Conservation (phyloP, 768 basidiomycete genomes). For the Mycena metata region DNA sequence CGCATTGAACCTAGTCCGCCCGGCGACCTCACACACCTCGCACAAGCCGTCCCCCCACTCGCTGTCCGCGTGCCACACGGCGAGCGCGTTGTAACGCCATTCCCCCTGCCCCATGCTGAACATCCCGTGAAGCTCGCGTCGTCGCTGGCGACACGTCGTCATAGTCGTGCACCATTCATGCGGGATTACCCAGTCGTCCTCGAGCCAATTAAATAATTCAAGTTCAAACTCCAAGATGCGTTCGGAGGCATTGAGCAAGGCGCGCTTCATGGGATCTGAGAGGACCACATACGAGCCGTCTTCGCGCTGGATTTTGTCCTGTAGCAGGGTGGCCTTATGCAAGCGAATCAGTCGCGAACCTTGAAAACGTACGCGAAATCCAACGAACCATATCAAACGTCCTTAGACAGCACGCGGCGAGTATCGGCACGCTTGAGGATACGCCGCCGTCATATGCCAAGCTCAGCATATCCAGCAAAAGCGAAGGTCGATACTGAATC, state of each 20-base stretch:
- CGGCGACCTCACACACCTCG: neutral
- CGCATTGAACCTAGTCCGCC: neutral
- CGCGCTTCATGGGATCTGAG: neutral
- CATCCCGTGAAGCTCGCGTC: neutral
- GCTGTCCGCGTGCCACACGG: neutral
- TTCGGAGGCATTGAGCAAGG: neutral
- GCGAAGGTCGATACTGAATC: neutral
- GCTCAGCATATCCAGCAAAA: conserved; percentile 2
- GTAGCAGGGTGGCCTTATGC: neutral
- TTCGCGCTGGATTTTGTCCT: neutral
- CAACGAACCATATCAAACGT: neutral
- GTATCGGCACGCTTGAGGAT: conserved; percentile 7
- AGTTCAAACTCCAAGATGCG: neutral
- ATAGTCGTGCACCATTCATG: neutral
- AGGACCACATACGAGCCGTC: neutral
- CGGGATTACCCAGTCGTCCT: neutral
- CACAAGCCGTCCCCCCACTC: neutral
- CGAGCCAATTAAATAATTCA: neutral
- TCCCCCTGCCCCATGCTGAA: neutral
- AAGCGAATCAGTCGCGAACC: conserved; percentile 14
- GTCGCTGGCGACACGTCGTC: neutral
- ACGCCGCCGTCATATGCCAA: conserved; percentile 13
- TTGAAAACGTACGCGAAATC: conserved; percentile 6
- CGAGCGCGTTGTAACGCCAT: neutral
- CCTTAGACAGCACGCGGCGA: neutral